Evolutionary conservation across 306 rosid species (phyloP).

Genomic region (Carpinus viminea): DNA sequence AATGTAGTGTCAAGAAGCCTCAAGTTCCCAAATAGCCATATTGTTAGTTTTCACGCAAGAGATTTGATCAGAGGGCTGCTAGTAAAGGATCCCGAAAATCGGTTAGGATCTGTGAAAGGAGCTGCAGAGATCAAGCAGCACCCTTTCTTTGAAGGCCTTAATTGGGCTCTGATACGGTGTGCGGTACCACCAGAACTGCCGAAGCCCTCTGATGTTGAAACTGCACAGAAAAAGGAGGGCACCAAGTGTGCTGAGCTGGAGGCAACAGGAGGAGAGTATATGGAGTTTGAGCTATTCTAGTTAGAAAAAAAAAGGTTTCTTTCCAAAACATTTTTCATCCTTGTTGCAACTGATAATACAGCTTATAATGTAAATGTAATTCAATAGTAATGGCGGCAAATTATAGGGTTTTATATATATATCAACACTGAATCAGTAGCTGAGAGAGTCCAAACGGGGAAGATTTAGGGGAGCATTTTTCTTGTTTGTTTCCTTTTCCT

Average conservation of each 20-base stretch:
- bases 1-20: slow-evolving; percentile 82
- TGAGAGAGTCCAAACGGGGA: slow-evolving; percentile 43
- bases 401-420: slow-evolving; percentile 57
- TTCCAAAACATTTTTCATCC: slow-evolving; percentile 22
- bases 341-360: slow-evolving; percentile 48
- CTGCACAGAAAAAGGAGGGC: slow-evolving; percentile 52
- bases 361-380: slow-evolving; percentile 57
- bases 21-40: slow-evolving; percentile 77
- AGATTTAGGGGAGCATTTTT: slow-evolving; percentile 19
- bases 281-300: slow-evolving; percentile 86
- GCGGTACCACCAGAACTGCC: slow-evolving; percentile 91
- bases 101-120: slow-evolving; percentile 89
- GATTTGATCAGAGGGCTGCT: slow-evolving; percentile 83
- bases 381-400: slow-evolving; percentile 41
- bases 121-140: slow-evolving; percentile 95
- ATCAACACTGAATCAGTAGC: slow-evolving; percentile 54
- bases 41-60: slow-evolving; percentile 89
- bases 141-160: slow-evolving; percentile 90
- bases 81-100: slow-evolving; percentile 84
- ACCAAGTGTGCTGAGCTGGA: slow-evolving; percentile 48
- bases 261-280: slow-evolving; percentile 50
- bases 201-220: slow-evolving; percentile 54
- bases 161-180: slow-evolving; percentile 97
- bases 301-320: slow-evolving; percentile 13
- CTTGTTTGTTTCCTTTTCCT: slow-evolving; percentile 10